phyloP scores from a whole-genome alignment of 2,329 filamentous ascomycete genomes.

The Claviceps digitariae region DNA sequence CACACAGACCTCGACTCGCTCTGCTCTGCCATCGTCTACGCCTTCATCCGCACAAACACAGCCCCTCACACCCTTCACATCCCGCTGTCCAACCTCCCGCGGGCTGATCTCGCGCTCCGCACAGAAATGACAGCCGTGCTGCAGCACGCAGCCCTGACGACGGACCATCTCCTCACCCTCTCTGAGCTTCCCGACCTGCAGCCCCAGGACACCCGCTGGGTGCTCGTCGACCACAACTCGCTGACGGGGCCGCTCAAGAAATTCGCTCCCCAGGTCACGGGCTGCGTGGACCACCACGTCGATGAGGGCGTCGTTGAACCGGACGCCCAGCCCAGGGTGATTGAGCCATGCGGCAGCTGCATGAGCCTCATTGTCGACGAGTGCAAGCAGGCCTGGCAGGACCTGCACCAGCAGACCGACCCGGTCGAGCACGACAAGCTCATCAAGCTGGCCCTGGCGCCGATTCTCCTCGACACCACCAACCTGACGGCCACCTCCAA shows the following conservation, averaged over 20 bases:
- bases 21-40: slow-evolving; percentile 58
- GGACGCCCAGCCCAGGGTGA: slow-evolving; percentile 40
- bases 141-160: slow-evolving; percentile 40
- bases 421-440: slow-evolving; percentile 37
- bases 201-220: slow-evolving; percentile 49
- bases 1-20: slow-evolving; percentile 66
- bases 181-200: slow-evolving; percentile 35
- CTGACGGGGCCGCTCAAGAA: slow-evolving; percentile 46
- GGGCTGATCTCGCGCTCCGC: slow-evolving; percentile 54
- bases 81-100: slow-evolving; percentile 58
- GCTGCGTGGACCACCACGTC: slow-evolving; percentile 67
- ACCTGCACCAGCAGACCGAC: slow-evolving; percentile 16
- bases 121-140: slow-evolving; percentile 60
- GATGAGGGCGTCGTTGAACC: slow-evolving; percentile 47
- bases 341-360: slow-evolving; percentile 60
- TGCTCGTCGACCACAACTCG: slow-evolving; percentile 70
- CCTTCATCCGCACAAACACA: slow-evolving; percentile 55
- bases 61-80: slow-evolving; percentile 47
- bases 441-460: slow-evolving; percentile 53
- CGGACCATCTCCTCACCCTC: slow-evolving; percentile 50
- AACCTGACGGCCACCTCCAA: slow-evolving; percentile 51
- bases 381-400: slow-evolving; percentile 43
- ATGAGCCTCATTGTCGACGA: slow-evolving; percentile 54
- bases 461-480: slow-evolving; percentile 60
- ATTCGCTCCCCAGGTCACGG: slow-evolving; percentile 41